A percentile compares a stretch with the other conserved stretches of the same genome.
phyloP scores from a whole-genome alignment of 2,329 filamentous ascomycete genomes.

The Neofusicoccum parvum region DNA sequence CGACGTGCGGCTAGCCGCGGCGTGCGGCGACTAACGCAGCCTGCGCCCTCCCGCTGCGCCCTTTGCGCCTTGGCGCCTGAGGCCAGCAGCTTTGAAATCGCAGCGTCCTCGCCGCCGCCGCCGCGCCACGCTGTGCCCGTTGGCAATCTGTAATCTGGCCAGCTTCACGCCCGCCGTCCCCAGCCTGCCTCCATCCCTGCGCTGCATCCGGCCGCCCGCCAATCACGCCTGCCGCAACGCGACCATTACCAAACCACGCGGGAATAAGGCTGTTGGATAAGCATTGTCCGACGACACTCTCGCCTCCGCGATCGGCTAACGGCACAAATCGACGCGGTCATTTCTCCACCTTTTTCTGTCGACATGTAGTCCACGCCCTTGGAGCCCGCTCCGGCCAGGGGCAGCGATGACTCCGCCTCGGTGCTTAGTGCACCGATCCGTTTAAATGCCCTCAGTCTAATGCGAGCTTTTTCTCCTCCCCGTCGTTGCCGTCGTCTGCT shows the following conservation, averaged over 20 bases:
- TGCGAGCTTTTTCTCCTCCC: neutral
- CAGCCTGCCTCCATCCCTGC: neutral
- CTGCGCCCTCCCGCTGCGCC: neutral
- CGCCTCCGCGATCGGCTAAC: neutral
- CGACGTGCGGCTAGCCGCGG: neutral
- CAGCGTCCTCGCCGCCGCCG: neutral
- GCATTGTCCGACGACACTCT: neutral
- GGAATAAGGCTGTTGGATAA: neutral
- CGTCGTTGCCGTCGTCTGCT: neutral
- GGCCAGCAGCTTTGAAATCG: neutral
- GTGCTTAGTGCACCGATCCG: neutral
- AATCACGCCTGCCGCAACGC: neutral
- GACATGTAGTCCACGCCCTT: constrained; percentile 1
- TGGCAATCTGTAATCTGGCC: too few relatives aligned
- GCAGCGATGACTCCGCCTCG: constrained; percentile 6
- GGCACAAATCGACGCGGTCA: neutral
- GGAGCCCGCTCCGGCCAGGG: neutral
- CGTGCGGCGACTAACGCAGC: neutral
- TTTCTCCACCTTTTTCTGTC: constrained; percentile 2
- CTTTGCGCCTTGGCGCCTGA: constrained; percentile 2
- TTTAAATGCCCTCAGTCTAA: neutral
- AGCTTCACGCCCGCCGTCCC: too few relatives aligned
- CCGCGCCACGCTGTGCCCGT: too few relatives aligned
- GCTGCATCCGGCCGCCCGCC: neutral
- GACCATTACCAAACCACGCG: neutral